Evolutionary conservation across 495 filamentous ascomycete genomes (phyloP), one percentile per base, ranked within the genome.

Genomic region (Penicillium bialowiezense): DNA sequence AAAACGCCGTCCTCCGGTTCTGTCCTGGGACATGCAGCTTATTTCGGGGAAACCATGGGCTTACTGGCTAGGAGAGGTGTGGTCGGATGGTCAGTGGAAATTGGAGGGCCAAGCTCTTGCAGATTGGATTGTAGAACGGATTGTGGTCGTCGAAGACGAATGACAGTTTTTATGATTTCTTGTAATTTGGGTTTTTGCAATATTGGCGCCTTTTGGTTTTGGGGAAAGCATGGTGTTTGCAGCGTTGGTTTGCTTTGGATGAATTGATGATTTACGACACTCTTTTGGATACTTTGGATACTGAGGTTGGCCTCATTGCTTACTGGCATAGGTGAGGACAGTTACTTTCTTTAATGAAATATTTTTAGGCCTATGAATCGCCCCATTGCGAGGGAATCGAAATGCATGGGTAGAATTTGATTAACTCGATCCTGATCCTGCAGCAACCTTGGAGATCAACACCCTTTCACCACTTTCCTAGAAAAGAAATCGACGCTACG

Each of bases 111-210:
- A 79, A 54, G 55, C 46, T 28, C 41, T 74, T 35, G 64, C 71
- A n/a, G 65, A 79, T 55, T 76, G 69, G 73, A 42, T 75, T 15
- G 69, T 76, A 18, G 70, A 74, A 42, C 55, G 52, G 35, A 55
- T 71, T 14, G 47, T 75, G 48, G 64, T 70, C 37, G 60, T 75
- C 48, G 64, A 73, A 10, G 66, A 69, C 7, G 33, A n/a, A n/a
- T n/a, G n/a, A n/a, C n/a, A n/a, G n/a, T n/a, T n/a, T n/a, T n/a
- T n/a, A n/a, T n/a, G 17, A 32, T 31, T 39, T 12, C 33, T 31
- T 41, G 7, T 10, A 26, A 37, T 28, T 41, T 26, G 34, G 23
- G n/a, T 5, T 37, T n/a, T 34, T 23, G 3, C 4, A 20, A 14
- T 5, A 9, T 24, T 12, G 32, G 18, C 33, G 20, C 34, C 7